Evolutionary conservation across 2,329 filamentous ascomycete species (phyloP).

Genomic region (Aspergillus thermomutatus): DNA sequence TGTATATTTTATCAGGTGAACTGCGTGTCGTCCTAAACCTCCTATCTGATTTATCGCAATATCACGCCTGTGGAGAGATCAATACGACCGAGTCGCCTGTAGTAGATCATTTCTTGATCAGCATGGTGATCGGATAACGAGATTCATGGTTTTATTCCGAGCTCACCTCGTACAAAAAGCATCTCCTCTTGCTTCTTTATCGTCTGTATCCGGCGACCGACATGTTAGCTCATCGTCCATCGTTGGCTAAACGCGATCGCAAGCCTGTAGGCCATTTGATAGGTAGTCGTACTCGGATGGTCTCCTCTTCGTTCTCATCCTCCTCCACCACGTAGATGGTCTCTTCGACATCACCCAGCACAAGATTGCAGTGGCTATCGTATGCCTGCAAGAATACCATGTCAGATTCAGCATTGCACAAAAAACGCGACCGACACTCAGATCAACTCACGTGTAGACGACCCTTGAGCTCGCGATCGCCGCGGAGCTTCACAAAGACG

Average conservation of each 20-base stretch:
- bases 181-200: slow-evolving; percentile 97
- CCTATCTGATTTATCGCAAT: slow-evolving; percentile 11
- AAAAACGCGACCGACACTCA: background rate
- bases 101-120: slow-evolving; percentile 16
- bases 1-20: slow-evolving; percentile 5
- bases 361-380: slow-evolving; percentile 96
- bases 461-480: slow-evolving; percentile 92
- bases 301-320: slow-evolving; percentile 71
- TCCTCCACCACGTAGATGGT: slow-evolving; percentile 93
- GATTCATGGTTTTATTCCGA: background rate
- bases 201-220: slow-evolving; percentile 55
- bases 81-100: slow-evolving; percentile 70
- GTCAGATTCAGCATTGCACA: background rate
- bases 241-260: background rate
- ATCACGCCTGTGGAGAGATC: slow-evolving; percentile 60
- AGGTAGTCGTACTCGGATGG: slow-evolving; percentile 60
- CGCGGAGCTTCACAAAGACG: slow-evolving; percentile 94
- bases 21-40: slow-evolving; percentile 14
- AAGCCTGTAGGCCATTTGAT: background rate
- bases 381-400: slow-evolving; percentile 65
- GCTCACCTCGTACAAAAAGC: slow-evolving; percentile 90
- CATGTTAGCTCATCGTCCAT: slow-evolving; percentile 9
- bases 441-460: slow-evolving; percentile 73
- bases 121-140: background rate
- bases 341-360: slow-evolving; percentile 94